Evolutionary conservation across 176 grass and related monocot species (phyloP).

Genomic region (Oryza meyeriana): DNA sequence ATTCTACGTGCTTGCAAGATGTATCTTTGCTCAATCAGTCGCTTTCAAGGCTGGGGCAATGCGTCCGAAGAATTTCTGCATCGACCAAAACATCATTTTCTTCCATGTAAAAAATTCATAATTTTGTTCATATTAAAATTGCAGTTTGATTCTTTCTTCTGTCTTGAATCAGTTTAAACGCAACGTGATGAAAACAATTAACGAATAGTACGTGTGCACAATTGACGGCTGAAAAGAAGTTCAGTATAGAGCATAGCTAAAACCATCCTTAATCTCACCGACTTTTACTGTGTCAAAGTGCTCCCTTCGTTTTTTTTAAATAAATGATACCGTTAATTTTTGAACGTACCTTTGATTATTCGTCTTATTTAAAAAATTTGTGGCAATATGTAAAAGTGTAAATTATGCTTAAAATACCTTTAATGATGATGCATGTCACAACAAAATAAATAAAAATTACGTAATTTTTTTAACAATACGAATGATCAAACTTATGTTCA

Average conservation of each 20-base stretch:
- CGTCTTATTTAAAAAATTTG: no score
- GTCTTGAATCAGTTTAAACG: neutral
- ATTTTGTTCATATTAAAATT: neutral
- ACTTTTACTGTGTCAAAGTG: neutral
- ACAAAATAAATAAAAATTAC: no score
- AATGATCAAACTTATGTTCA: no score
- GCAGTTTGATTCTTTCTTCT: neutral
- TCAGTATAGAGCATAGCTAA: neutral
- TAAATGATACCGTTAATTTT: no score
- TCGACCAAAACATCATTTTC: neutral
- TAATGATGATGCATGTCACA: no score
- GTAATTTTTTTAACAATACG: no score
- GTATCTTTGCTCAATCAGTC: neutral
- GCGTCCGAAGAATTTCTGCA: neutral
- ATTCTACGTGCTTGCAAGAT: neutral
- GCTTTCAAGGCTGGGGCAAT: neutral
- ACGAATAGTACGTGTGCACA: neutral
- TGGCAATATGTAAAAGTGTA: no score
- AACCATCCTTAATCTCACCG: neutral
- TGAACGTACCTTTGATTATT: no score
- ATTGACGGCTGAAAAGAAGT: neutral
- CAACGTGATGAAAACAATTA: neutral
- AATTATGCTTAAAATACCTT: no score
- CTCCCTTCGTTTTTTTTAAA: no score
- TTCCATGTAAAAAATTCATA: neutral